phyloP scores from a whole-genome alignment of 208 protist genomes.

The Trypanosomatidae sp. region DNA sequence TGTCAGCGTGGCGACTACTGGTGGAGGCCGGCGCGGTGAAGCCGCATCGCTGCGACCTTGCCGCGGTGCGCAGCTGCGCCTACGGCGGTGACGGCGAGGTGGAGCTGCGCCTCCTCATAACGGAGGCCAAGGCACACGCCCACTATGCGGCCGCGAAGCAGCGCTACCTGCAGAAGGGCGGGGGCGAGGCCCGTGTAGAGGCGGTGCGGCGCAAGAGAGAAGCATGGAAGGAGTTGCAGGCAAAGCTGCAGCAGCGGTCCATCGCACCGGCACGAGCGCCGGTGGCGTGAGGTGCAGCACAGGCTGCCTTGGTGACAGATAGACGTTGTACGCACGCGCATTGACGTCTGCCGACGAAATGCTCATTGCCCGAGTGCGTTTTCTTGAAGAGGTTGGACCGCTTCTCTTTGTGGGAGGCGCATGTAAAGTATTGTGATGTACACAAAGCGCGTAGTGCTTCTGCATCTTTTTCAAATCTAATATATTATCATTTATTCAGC shows the following conservation, averaged over 20 bases:
- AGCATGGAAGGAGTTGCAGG: constrained; percentile 4
- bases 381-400: too few species aligned
- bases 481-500: too few species aligned
- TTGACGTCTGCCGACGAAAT: too few species aligned
- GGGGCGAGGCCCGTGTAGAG: not conserved
- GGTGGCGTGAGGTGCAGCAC: not conserved
- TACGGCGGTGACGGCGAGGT: constrained; percentile 3
- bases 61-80: constrained; percentile 1
- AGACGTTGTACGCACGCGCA: too few species aligned
- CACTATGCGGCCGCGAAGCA: constrained; percentile 10
- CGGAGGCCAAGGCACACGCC: constrained; percentile 12
- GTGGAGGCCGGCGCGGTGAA: constrained; percentile 5
- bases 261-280: not conserved
- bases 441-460: too few species aligned
- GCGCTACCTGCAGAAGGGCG: constrained; percentile 10
- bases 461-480: too few species aligned
- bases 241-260: not conserved
- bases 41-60: constrained; percentile 9
- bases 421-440: too few species aligned
- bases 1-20: constrained; percentile 20
- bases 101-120: constrained; percentile 17
- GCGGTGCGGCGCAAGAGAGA: constrained; percentile 1
- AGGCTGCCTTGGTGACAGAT: too few species aligned
- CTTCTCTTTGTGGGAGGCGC: too few species aligned
- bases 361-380: too few species aligned